Evolutionary conservation across 306 rosid genomes (phyloP).

Genomic region (Sicyos edulis): DNA sequence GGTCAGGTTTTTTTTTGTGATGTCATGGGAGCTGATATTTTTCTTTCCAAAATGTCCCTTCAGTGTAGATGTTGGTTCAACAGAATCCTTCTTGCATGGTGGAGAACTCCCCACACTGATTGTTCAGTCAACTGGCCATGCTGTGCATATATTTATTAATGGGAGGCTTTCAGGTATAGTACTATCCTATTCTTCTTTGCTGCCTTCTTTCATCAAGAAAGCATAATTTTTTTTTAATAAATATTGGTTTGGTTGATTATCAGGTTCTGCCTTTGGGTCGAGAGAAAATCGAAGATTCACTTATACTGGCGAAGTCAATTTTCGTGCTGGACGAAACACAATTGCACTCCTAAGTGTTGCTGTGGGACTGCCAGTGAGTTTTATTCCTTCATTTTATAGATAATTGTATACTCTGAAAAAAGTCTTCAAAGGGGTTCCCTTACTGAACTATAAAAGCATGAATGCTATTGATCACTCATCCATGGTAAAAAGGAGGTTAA

Average conservation of each 20-base stretch:
- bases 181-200: slow-evolving; percentile 23
- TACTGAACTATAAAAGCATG: not conserved
- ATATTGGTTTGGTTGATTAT: slow-evolving; percentile 16
- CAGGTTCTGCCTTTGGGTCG: slow-evolving; percentile 91
- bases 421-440: not conserved
- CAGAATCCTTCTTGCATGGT: slow-evolving; percentile 76
- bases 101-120: slow-evolving; percentile 81
- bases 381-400: slow-evolving; percentile 9
- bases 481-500: not conserved
- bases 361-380: slow-evolving; percentile 87
- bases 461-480: not conserved
- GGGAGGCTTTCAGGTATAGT: slow-evolving; percentile 74
- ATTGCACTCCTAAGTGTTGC: slow-evolving; percentile 91
- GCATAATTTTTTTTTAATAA: slow-evolving; percentile 15
- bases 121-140: slow-evolving; percentile 89
- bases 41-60: slow-evolving; percentile 25
- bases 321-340: slow-evolving; percentile 74
- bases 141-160: slow-evolving; percentile 83
- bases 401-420: slow-evolving; percentile 8
- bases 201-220: not conserved
- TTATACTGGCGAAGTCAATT: slow-evolving; percentile 66
- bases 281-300: slow-evolving; percentile 78
- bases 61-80: slow-evolving; percentile 70
- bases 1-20: not conserved
- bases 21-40: not conserved